A percentile compares a stretch with the other conserved stretches of the same genome.
Evolutionary conservation across 805 yeast species (phyloP).

Genomic region (Hanseniaspora hatyaiensis): DNA sequence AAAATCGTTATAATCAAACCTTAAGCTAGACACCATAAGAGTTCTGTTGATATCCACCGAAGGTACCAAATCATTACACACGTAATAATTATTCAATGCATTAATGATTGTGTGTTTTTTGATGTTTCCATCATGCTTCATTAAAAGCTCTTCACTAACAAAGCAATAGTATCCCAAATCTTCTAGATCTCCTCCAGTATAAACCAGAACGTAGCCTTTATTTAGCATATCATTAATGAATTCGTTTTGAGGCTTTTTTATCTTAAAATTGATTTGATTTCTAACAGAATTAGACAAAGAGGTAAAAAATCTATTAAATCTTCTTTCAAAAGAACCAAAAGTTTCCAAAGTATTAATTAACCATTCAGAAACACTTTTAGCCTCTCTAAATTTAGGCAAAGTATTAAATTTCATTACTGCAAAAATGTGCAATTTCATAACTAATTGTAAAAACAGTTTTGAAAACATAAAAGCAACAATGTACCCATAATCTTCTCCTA

Average conservation of each 20-base stretch:
- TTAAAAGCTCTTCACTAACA: constrained; percentile 44
- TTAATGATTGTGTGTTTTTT: constrained; percentile 34
- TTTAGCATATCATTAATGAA: constrained; percentile 49
- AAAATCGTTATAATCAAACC: constrained; percentile 10
- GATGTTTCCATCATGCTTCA: constrained; percentile 23
- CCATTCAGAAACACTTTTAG: constrained; percentile 48
- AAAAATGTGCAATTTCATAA: constrained; percentile 57
- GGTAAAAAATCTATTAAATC: constrained; percentile 64
- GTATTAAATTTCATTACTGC: constrained; percentile 60
- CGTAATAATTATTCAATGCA: constrained; percentile 36
- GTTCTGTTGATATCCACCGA: constrained; percentile 25
- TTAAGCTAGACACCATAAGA: constrained; percentile 23
- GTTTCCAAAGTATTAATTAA: constrained; percentile 54
- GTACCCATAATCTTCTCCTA: constrained; percentile 63
- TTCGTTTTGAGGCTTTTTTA: constrained; percentile 37
- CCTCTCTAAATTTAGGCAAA: constrained; percentile 37
- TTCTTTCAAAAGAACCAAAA: constrained; percentile 66
- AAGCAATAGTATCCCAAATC: constrained; percentile 61
- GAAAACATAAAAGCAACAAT: constrained; percentile 70
- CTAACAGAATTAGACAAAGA: constrained; percentile 58
- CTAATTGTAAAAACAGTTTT: constrained; percentile 51
- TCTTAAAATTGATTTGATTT: constrained; percentile 35
- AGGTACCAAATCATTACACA: constrained; percentile 40
- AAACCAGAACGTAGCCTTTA: constrained; percentile 63
- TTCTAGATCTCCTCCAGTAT: constrained; percentile 56